A percentile compares a stretch with the other conserved stretches of the same genome.
Evolutionary conservation across 2,329 filamentous ascomycete species (phyloP).

Genomic region (Decorospora gaudefroyi): DNA sequence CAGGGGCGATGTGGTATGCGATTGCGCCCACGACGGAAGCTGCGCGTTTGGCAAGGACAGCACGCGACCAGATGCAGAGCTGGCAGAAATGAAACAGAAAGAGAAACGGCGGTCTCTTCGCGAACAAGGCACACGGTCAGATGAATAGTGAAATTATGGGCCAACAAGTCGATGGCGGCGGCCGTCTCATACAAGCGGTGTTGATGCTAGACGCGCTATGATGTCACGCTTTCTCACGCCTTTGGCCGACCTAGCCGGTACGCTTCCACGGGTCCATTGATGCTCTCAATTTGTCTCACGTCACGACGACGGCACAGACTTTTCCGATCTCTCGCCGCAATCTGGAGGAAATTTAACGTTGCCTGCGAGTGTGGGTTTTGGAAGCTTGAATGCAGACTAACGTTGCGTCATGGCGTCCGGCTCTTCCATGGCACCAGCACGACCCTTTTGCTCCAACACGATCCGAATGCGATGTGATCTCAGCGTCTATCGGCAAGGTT

Average conservation of each 20-base stretch:
- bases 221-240: conserved; percentile 17
- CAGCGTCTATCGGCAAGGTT: neutral
- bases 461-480: no score
- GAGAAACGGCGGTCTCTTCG: conserved; percentile 5
- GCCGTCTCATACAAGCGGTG: conserved; percentile 14
- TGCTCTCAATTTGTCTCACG: conserved; percentile 10
- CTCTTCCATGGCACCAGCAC: neutral
- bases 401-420: neutral
- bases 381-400: conserved; percentile 4
- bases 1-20: neutral
- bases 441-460: neutral
- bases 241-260: conserved; percentile 9
- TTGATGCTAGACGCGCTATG: conserved; percentile 15
- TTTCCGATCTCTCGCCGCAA: conserved; percentile 3
- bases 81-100: conserved; percentile 2
- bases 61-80: conserved; percentile 8
- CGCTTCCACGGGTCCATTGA: no score
- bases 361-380: conserved; percentile 8
- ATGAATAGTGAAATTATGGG: conserved; percentile 6
- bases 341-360: conserved; percentile 4
- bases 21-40: conserved; percentile 8
- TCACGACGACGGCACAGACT: conserved; percentile 12
- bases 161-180: no score
- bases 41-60: conserved; percentile 4
- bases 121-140: conserved; percentile 2